Conservation (phyloP, 345 rosid genomes). For the Aquilaria yunnanensis region DNA sequence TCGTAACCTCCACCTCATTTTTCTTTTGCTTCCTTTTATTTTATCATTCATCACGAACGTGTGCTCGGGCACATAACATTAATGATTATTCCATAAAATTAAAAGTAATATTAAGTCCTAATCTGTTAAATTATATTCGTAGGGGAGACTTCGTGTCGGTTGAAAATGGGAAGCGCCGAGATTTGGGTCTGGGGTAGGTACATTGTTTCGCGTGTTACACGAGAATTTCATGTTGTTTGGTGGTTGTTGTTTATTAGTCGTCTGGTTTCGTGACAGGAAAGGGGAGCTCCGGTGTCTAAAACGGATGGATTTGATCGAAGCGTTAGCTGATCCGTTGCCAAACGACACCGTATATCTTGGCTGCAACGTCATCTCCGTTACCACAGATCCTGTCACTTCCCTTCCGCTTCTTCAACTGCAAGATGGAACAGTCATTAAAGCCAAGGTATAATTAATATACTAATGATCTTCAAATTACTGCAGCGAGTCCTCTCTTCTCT, state of each 20-base stretch:
- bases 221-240: neutral
- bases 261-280: conserved; percentile 12
- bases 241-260: neutral
- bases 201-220: neutral
- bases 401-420: conserved; percentile 22
- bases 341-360: conserved; percentile 29
- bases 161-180: conserved; percentile 15
- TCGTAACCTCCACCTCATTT: neutral
- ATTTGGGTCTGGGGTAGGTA: conserved; percentile 8
- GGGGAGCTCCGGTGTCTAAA: conserved; percentile 48
- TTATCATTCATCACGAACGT: neutral
- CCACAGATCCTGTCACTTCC: conserved; percentile 24
- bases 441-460: conserved; percentile 23
- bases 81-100: neutral
- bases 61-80: too few species aligned
- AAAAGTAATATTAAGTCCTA: neutral
- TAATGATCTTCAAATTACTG: neutral
- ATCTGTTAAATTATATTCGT: neutral
- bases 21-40: neutral
- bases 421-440: conserved; percentile 29
- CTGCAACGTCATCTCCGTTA: conserved; percentile 23
- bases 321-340: conserved; percentile 40
- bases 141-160: conserved; percentile 18
- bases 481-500: neutral
- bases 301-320: conserved; percentile 37